Percentiles rank a stretch among this genome's conserved stretches.
Evolutionary conservation across 257 asterid species (phyloP).

Genomic region (Linderniella brevidens): DNA sequence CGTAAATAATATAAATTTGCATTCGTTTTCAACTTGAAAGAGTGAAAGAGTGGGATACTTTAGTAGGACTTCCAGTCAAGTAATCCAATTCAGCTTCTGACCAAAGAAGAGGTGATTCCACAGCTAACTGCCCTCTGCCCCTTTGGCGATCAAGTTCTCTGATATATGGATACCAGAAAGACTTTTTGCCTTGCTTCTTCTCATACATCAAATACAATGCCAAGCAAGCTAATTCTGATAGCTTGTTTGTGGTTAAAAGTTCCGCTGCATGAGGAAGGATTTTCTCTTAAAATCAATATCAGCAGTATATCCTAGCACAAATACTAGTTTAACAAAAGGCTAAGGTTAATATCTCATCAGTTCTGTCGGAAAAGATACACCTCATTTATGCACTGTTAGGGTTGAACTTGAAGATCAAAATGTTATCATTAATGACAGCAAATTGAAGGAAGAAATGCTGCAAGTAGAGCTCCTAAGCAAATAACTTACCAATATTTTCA

Average conservation of each 20-base stretch:
- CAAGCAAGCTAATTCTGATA: conserved; percentile 93
- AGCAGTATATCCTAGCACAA: no score
- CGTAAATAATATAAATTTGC: no score
- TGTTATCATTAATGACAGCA: conserved; percentile 6
- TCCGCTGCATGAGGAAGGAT: conserved; percentile 54
- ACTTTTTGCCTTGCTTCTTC: conserved; percentile 90
- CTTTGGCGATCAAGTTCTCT: conserved; percentile 93
- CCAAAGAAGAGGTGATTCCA: conserved; percentile 94
- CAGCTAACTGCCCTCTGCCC: conserved; percentile 97
- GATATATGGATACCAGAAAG: conserved; percentile 90
- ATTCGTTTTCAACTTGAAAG: no score
- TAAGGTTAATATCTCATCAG: no score
- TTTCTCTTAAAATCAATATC: no score
- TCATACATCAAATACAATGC: conserved; percentile 96
- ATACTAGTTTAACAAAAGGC: no score
- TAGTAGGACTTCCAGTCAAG: conserved; percentile 88
- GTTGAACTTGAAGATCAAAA: conserved; percentile 6
- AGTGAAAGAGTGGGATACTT: conserved; percentile 27
- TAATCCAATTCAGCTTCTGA: conserved; percentile 74
- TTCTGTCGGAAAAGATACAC: no score
- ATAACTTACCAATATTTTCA: conserved; percentile 61
- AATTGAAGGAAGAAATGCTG: not conserved
- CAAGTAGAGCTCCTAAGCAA: conserved; percentile 6
- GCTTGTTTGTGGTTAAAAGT: conserved; percentile 83
- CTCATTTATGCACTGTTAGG: no score